Evolutionary conservation across 768 basidiomycete genomes (phyloP), one percentile per base, ranked within the genome.

Genomic region (Pisolithus tinctorius): DNA sequence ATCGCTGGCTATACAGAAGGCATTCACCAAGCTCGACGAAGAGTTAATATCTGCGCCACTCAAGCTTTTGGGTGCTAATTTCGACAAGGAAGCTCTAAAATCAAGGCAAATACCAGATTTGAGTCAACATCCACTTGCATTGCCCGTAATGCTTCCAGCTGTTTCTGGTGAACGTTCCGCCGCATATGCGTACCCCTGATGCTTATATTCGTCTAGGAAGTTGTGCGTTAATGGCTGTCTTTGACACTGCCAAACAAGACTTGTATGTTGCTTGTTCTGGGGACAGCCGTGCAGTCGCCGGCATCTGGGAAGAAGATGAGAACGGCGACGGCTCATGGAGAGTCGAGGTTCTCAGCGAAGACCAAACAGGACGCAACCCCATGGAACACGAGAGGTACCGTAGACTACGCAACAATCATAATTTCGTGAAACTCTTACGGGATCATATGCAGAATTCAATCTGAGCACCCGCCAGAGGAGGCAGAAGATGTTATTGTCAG

Each of bases 261-360:
- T 66, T 98, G 26, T 95, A 96, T 60, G 82, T 98, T 31, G 95
- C 96, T 8, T 84, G 84, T 58, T 85, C 93, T 4, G 96, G 96
- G 0, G 96, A 99, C 64, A 88, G 90, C 63, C 81, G 96, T 45
- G 96, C 96, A 11, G 93, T 99, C 6, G 94, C 95, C 20, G 96
- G 96, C 17, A 79, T 91, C 36, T 94, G 89, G 87, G 84, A 90
- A 55, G 77, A 81, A 47, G 76, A 76, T 4, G 68, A 65, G 3
- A 79, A 83, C 55, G 84, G 82, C 4, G 71, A 75, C 48, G 89
- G 89, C 10, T 76, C 74, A 48, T 99, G 96, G 96, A 80, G 84
- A 43, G 87, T 93, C 29, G 92, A 96, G 64, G 90, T 90, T n/a
- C 75, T 99, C 55, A 91, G 81, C 27, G 93, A 97, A 67, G 96